Evolutionary conservation across 208 protist genomes (phyloP).

Genomic region (Phytomonas francai): DNA sequence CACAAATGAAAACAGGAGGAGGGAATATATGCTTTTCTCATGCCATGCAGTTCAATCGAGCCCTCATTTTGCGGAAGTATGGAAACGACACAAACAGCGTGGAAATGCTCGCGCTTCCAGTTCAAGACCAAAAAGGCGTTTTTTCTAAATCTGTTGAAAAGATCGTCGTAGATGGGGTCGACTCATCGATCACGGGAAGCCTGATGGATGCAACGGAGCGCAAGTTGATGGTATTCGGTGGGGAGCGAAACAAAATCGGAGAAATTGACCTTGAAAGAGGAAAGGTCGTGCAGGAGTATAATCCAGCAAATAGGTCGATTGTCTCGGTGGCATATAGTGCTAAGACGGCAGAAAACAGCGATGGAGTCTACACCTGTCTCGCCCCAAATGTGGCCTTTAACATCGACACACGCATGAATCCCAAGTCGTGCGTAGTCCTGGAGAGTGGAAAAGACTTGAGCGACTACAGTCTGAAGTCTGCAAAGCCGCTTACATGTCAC

Average conservation of each 20-base stretch:
- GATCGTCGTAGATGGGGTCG: conserved; percentile 20
- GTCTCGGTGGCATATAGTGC: conserved; percentile 30
- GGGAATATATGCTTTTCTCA: conserved; percentile 52
- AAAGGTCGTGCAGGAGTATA: conserved; percentile 40
- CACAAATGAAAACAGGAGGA: conserved; percentile 20
- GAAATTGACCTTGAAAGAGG: conserved; percentile 42
- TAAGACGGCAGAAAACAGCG: conserved; percentile 26
- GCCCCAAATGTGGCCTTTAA: conserved; percentile 48
- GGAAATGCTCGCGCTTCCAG: conserved; percentile 16
- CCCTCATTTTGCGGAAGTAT: conserved; percentile 30
- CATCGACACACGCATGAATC: conserved; percentile 55
- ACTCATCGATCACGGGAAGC: conserved; percentile 19
- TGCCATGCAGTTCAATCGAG: conserved; percentile 32
- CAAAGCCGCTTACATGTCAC: conserved; percentile 44
- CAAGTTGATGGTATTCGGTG: conserved; percentile 37
- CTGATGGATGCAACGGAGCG: conserved; percentile 46
- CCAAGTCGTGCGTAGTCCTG: conserved; percentile 28
- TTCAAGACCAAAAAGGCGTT: conserved; percentile 11
- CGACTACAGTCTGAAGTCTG: conserved; percentile 29
- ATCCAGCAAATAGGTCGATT: conserved; percentile 17
- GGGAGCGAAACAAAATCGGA: conserved; percentile 22
- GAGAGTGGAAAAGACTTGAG: conserved; percentile 24
- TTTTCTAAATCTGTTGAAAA: conserved; percentile 5
- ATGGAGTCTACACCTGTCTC: conserved; percentile 43
- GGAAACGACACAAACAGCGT: conserved; percentile 14